These are phyloP conservation scores for Calonectria hawksworthii DNA, from an alignment of 2,329 filamentous ascomycete genomes.

Conservation along the genomic window DNA sequence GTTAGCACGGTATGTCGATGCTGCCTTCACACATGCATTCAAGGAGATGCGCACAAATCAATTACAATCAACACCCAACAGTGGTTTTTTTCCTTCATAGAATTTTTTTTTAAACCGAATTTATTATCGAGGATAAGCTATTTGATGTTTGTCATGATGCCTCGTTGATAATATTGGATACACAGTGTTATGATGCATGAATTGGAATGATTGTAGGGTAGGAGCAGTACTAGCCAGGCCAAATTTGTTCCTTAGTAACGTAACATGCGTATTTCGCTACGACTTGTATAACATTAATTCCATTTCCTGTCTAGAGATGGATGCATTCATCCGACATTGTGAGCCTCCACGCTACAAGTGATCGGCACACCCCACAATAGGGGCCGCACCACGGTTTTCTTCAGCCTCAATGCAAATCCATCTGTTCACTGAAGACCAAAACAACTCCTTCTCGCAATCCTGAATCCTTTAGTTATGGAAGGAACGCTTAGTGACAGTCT, in stretches of 20 bases:
- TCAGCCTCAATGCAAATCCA: background rate
- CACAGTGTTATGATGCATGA: background rate
- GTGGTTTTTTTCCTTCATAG: background rate
- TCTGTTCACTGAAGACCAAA: background rate
- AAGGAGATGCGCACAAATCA: no score
- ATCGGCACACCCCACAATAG: conserved; percentile 6
- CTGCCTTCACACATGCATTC: no score
- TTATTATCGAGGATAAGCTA: no score
- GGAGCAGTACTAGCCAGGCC: background rate
- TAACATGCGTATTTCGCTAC: background rate
- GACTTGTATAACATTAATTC: background rate
- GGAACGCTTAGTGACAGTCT: background rate
- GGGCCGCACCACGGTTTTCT: background rate
- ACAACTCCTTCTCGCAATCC: no score
- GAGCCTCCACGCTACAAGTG: background rate
- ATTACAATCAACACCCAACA: background rate
- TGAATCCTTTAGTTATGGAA: no score
- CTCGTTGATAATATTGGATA: background rate
- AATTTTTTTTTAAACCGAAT: no score
- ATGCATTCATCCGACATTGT: background rate
- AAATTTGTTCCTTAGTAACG: background rate
- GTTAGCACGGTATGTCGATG: no score
- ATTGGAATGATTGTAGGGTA: background rate
- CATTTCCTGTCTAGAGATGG: background rate
- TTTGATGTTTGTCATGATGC: no score